Base-by-base conservation (phyloP, 257 asterid species). In the Linaria vulgaris region DNA sequence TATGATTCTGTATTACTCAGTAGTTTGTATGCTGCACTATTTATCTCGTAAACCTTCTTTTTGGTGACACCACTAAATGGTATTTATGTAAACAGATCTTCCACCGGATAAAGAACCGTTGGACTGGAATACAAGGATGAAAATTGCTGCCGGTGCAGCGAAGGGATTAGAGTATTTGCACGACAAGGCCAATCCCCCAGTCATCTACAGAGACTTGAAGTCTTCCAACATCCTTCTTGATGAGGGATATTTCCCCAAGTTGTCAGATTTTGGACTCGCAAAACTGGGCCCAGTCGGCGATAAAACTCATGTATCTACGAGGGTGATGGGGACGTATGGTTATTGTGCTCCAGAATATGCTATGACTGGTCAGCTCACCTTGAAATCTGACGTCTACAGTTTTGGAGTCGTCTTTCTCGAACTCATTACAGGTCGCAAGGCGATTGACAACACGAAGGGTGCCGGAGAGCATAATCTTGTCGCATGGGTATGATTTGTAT, bases 251-350 rank as follows among this genome's bases (percentile, higher is more conserved):
- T 95, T 83, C 58, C 99, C 99, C 12, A 92, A 92, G 69, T 63
- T 92, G 22, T 92, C 99, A 0, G 99, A 92, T 79, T 92, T 92
- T 27, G 99, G 99, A 52, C 99, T 92, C 14, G 99, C 99, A 4
- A 92, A 92, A 78, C 78, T 92, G 55, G 99, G 99, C 10, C 99
- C 99, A 0, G 94, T 92, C 66, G 99, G 99, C 9, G 98, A 92
- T 63, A 91, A 91, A 78, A 91, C 96, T 56, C 98, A 91, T 12
- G 98, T 91, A 65, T 91, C 98, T 1, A 91, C 98, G 8, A 81
- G 98, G 79, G 98, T 91, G 78, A 91, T 91, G 98, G 98, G 98
- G 52, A 91, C 98, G 13, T 91, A 91, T 13, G 98, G 98, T 67
- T 91, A 91, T 67, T 91, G 98, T 76, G 98, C 98, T 59, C 98